phyloP scores from a whole-genome alignment of 1,284 basidiomycete species.

The Phellinidium pouzarii region DNA sequence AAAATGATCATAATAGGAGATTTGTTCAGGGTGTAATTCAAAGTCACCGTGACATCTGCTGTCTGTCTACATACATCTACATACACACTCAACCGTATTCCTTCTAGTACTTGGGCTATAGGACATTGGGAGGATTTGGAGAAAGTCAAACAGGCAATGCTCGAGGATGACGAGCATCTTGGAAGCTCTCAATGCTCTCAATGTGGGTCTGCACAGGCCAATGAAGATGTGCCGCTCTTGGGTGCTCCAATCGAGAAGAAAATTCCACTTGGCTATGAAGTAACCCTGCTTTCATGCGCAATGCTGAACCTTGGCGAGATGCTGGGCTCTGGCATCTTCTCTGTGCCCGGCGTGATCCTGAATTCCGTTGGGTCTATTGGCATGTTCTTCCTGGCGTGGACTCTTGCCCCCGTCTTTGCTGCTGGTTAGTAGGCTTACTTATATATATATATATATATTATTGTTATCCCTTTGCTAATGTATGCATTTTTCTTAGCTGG shows the following conservation, averaged over 20 bases:
- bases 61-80: no score
- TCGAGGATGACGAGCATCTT: not conserved
- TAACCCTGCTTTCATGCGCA: conserved; percentile 34
- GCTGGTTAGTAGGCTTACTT: conserved; percentile 23
- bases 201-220: not conserved
- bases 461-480: not conserved
- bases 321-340: conserved; percentile 39
- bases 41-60: no score
- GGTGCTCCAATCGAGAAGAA: conserved; percentile 23
- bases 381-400: conserved; percentile 38
- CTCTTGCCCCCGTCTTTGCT: conserved; percentile 34
- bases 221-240: conserved; percentile 8
- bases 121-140: no score
- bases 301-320: conserved; percentile 34
- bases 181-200: not conserved
- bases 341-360: conserved; percentile 35
- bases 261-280: conserved; percentile 38
- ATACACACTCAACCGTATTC: no score
- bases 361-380: conserved; percentile 37
- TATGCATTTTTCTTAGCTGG: conserved; percentile 20
- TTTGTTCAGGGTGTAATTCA: no score
- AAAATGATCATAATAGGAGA: no score
- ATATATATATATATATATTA: no score
- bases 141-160: not conserved
- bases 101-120: no score